Percentiles rank a stretch among this genome's conserved stretches.
Evolutionary conservation across 768 basidiomycete species (phyloP).

Genomic region (Strobilomyces confusus): DNA sequence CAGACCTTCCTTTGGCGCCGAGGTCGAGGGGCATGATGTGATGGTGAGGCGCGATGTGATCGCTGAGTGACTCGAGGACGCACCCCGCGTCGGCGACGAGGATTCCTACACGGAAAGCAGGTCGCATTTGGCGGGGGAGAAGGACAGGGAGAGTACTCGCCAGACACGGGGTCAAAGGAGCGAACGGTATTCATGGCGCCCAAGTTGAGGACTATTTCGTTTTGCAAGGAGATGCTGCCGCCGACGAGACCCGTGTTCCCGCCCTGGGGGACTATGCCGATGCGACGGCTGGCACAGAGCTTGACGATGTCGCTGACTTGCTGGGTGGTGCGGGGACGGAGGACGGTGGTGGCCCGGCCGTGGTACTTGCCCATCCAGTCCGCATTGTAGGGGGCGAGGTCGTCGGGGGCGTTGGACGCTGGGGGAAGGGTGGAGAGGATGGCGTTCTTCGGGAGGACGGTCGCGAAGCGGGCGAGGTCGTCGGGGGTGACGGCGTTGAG

Average conservation of each 20-base stretch:
- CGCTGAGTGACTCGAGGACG: conserved; percentile 82
- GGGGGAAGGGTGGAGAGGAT: conserved; percentile 68
- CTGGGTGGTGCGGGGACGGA: conserved; percentile 83
- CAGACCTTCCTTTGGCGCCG: conserved; percentile 91
- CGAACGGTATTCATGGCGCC: conserved; percentile 79
- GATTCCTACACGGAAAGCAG: conserved; percentile 53
- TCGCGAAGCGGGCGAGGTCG: conserved; percentile 66
- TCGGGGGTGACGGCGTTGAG: conserved; percentile 50
- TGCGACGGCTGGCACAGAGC: conserved; percentile 75
- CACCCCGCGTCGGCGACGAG: conserved; percentile 93
- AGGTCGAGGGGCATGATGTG: conserved; percentile 97
- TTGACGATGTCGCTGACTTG: conserved; percentile 87
- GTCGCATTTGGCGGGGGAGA: conserved; percentile 3
- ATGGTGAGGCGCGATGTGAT: conserved; percentile 80
- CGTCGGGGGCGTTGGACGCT: conserved; percentile 43
- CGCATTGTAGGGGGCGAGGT: conserved; percentile 75
- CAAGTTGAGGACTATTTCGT: conserved; percentile 85
- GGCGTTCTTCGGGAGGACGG: conserved; percentile 56
- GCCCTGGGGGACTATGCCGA: conserved; percentile 95
- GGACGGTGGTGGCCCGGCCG: conserved; percentile 78
- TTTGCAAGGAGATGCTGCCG: conserved; percentile 82
- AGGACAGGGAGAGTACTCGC: conserved; percentile 34
- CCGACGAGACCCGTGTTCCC: conserved; percentile 98
- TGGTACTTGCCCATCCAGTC: conserved; percentile 98
- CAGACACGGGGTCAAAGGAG: conserved; percentile 80